Conservation (phyloP, 1,139 yeast genomes). For the Debaryomyces psychrophilus region DNA sequence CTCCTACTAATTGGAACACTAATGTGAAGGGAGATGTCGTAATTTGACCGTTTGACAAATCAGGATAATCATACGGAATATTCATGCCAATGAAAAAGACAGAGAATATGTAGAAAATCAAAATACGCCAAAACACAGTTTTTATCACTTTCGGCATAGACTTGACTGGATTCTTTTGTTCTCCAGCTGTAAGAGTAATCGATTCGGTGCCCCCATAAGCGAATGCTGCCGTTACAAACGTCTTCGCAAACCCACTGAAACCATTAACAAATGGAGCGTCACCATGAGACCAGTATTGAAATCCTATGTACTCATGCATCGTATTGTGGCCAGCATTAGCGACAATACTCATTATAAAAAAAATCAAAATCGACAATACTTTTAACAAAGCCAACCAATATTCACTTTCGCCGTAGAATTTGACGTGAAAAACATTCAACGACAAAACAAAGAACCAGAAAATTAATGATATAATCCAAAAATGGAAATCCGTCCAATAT, state of each 20-base stretch:
- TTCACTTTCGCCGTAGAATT: constrained; percentile 49
- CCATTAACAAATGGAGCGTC: constrained; percentile 49
- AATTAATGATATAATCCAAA: constrained; percentile 58
- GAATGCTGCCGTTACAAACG: constrained; percentile 59
- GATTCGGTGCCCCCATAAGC: constrained; percentile 73
- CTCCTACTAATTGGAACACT: constrained; percentile 57
- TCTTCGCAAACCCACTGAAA: constrained; percentile 41
- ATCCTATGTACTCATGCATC: constrained; percentile 40
- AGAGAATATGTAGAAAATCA: constrained; percentile 43
- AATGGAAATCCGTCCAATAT: constrained; percentile 66
- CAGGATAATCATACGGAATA: constrained; percentile 45
- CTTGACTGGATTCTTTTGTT: constrained; percentile 59
- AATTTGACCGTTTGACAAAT: constrained; percentile 41
- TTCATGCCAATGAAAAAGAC: constrained; percentile 51
- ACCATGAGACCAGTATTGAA: constrained; percentile 40
- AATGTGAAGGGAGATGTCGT: constrained; percentile 68
- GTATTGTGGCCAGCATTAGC: constrained; percentile 42
- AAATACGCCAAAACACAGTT: constrained; percentile 57
- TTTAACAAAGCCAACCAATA: constrained; percentile 43
- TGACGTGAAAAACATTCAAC: constrained; percentile 57
- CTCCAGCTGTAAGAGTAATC: constrained; percentile 68
- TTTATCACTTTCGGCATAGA: constrained; percentile 61
- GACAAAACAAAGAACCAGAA: constrained; percentile 59
- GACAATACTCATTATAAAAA: constrained; percentile 42
- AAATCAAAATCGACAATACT: constrained; percentile 42